phyloP scores from a whole-genome alignment of 2,329 filamentous ascomycete species.

The Xenoacremonium recifei region DNA sequence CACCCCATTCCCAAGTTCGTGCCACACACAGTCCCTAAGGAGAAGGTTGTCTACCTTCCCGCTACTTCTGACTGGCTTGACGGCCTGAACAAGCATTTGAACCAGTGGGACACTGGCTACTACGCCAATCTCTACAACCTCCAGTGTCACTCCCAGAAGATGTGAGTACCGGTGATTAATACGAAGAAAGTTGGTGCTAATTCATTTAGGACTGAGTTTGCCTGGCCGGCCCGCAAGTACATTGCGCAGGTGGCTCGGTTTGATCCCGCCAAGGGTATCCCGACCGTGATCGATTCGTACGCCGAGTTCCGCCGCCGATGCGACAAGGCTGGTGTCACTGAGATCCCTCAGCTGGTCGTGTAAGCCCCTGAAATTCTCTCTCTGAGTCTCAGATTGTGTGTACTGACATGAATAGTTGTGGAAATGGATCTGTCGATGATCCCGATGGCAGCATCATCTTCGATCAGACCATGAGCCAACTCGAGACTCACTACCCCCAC shows the following conservation, averaged over 20 bases:
- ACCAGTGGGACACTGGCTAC: constrained; percentile 67
- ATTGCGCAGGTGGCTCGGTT: constrained; percentile 81
- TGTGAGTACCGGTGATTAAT: constrained; percentile 34
- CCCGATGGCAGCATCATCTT: constrained; percentile 73
- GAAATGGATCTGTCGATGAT: constrained; percentile 79
- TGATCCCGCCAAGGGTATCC: constrained; percentile 80
- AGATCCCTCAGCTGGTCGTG: constrained; percentile 70
- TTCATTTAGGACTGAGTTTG: constrained; percentile 43
- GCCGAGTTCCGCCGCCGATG: constrained; percentile 66
- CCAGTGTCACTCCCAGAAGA: constrained; percentile 57
- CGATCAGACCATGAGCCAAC: constrained; percentile 66
- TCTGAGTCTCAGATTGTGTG: background rate
- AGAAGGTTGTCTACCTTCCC: constrained; percentile 72
- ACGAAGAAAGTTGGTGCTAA: constrained; percentile 3
- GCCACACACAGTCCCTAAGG: constrained; percentile 61
- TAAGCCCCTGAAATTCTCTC: constrained; percentile 27
- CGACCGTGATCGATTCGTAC: constrained; percentile 73
- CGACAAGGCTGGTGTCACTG: constrained; percentile 48
- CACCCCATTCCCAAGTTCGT: constrained; percentile 78
- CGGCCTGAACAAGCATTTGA: constrained; percentile 74
- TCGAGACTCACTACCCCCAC: constrained; percentile 62
- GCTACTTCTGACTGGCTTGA: constrained; percentile 84
- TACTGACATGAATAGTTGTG: constrained; percentile 44
- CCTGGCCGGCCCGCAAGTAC: constrained; percentile 62
- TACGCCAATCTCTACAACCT: constrained; percentile 73